These are phyloP conservation scores for Umbilicus rupestris DNA, from an alignment of 164 flowering plant genomes.

Conservation along the genomic window DNA sequence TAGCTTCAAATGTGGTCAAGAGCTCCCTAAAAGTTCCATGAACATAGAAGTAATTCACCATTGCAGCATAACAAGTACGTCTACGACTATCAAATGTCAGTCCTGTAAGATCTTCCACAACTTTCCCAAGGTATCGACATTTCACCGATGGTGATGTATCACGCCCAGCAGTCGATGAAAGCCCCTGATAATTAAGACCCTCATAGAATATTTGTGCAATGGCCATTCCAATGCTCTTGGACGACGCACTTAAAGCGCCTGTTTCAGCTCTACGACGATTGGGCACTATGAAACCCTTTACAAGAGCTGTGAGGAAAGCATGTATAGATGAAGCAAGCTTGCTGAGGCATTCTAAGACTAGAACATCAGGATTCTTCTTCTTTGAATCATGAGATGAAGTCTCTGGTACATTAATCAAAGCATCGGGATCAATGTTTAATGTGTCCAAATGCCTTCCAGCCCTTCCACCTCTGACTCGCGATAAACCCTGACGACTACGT, in stretches of 20 bases:
- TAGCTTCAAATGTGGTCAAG: slow-evolving; percentile 87
- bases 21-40: slow-evolving; percentile 86
- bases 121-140: slow-evolving; percentile 85
- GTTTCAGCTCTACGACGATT: slow-evolving; percentile 77
- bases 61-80: slow-evolving; percentile 56
- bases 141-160: slow-evolving; percentile 62
- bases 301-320: slow-evolving; percentile 53
- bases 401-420: slow-evolving; percentile 30
- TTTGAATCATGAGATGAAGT: slow-evolving; percentile 41
- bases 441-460: slow-evolving; percentile 52
- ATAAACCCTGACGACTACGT: slow-evolving; percentile 60
- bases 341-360: slow-evolving; percentile 48
- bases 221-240: slow-evolving; percentile 69
- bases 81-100: slow-evolving; percentile 66
- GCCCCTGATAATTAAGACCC: slow-evolving; percentile 61
- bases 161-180: slow-evolving; percentile 36
- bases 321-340: slow-evolving; percentile 58
- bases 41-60: slow-evolving; percentile 82
- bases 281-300: slow-evolving; percentile 66
- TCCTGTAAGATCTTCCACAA: slow-evolving; percentile 73
- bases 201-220: slow-evolving; percentile 62
- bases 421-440: slow-evolving; percentile 58
- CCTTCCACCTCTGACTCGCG: slow-evolving; percentile 70
- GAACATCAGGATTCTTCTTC: slow-evolving; percentile 61
- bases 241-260: slow-evolving; percentile 56